Evolutionary conservation across 2,329 filamentous ascomycete species (phyloP), one percentile per base, ranked within the genome.

Genomic region (Aspergillus terreus): DNA sequence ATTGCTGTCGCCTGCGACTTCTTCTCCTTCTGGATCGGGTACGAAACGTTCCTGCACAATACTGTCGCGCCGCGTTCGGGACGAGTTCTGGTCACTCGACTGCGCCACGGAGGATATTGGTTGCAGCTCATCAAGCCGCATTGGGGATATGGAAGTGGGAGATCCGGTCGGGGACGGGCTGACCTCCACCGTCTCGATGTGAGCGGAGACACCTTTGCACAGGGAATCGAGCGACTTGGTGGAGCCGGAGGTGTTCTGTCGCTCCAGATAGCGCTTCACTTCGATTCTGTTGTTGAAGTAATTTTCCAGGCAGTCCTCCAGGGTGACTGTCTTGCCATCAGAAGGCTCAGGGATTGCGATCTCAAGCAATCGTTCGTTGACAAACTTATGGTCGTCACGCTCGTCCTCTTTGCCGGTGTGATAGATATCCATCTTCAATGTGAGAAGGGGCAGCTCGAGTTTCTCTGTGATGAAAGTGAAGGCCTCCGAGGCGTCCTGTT

Each of bases 231-330:
- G 47, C 5, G 71, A 72, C 46, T 60, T 63, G 6, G 62, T 61
- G 4, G 79, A 81, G 27, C 74, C 74, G 14, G 81, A 61, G 1
- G 84, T 87, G 52, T 81, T 81, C 23, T 79, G 78, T 15, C 84
- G 76, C 59, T 85, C 80, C 36, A 88, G 66, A 62, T 92, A 87
- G 47, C 92, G 82, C 58, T 87, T 85, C 2, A 99, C 91, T 63
- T 96, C 91, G 48, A 99, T 90, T 50, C 85, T 82, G 51, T 92
- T 92, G 71, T 97, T 96, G 78, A 97, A 97, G 65, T 96, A 97
- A 48, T 87, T 85, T 67, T 96, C 92, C 15, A 99, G 74, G 61
- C 92, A 97, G 59, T 95, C 88, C 70, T 97, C 94, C 17, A 99
- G 75, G 25, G 86, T 91, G 55, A 96, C 80, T 2, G 81, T 78